phyloP scores from a whole-genome alignment of 2,329 filamentous ascomycete genomes.

The Xylaria sp. region DNA sequence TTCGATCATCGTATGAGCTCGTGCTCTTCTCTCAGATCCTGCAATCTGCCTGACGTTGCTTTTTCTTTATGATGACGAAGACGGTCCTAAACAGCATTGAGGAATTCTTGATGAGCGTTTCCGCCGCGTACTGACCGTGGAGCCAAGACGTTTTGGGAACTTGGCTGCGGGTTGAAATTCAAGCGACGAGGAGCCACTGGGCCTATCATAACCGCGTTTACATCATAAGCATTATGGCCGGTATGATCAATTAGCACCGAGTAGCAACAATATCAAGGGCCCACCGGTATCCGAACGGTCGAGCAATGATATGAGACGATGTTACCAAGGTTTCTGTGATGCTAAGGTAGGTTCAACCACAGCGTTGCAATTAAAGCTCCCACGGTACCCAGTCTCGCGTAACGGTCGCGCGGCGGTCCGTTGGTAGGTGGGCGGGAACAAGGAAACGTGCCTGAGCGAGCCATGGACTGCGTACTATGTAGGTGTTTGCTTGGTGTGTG shows the following conservation, averaged over 20 bases:
- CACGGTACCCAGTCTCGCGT: conserved; percentile 14
- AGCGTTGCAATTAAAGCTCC: conserved; percentile 12
- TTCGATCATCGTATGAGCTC: neutral
- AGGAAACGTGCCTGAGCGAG: conserved; percentile 25
- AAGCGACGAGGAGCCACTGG: neutral
- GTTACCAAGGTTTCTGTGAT: conserved; percentile 7
- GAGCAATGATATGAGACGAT: neutral
- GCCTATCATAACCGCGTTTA: neutral
- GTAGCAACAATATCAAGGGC: neutral
- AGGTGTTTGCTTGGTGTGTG: neutral
- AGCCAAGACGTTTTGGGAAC: neutral
- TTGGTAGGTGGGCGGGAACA: conserved; percentile 17
- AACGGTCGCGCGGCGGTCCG: conserved; percentile 19
- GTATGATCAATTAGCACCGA: conserved; percentile 2
- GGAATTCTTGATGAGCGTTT: neutral
- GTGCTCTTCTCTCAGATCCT: too few species aligned
- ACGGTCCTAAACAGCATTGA: neutral
- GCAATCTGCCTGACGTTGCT: neutral
- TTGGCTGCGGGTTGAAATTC: neutral
- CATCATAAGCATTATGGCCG: neutral
- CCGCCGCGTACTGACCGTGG: neutral
- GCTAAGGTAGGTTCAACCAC: conserved; percentile 6
- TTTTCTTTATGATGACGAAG: neutral
- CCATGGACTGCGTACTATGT: too few species aligned
- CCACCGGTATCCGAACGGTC: neutral